Conservation (phyloP, 768 basidiomycete species). For the Amanita inopinata region DNA sequence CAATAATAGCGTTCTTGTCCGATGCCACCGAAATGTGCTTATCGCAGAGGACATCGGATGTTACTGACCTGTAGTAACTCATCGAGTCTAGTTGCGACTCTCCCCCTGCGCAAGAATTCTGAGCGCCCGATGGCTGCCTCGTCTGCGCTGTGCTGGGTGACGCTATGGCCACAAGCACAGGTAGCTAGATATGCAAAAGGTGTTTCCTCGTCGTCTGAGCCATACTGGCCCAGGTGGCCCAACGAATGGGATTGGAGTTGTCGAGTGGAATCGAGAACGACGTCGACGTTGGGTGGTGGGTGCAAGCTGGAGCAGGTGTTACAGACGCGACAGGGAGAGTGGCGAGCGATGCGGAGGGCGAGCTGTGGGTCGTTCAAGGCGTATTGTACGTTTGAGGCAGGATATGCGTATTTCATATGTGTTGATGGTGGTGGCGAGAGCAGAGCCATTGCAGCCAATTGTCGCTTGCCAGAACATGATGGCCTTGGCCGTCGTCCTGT, state of each 20-base stretch:
- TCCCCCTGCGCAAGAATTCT: conserved; percentile 64
- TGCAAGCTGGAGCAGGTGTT: conserved; percentile 58
- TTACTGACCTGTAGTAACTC: conserved; percentile 66
- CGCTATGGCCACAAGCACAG: conserved; percentile 65
- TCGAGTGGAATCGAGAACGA: conserved; percentile 49
- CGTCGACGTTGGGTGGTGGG: conserved; percentile 47
- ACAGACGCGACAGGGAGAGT: conserved; percentile 63
- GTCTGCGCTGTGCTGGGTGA: conserved; percentile 58
- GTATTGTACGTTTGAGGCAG: conserved; percentile 42
- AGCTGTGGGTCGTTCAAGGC: conserved; percentile 40
- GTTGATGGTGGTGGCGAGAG: conserved; percentile 5
- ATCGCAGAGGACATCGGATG: too few relatives aligned
- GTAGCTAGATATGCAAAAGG: conserved; percentile 41
- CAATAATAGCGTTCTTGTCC: not conserved
- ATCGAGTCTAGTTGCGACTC: conserved; percentile 72
- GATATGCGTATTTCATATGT: conserved; percentile 59
- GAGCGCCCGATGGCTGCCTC: conserved; percentile 41
- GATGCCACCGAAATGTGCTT: not conserved
- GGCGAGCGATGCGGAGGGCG: conserved; percentile 75
- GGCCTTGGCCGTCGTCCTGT: conserved; percentile 11
- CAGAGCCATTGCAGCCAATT: conserved; percentile 5
- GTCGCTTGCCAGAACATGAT: conserved; percentile 3
- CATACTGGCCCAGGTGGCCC: conserved; percentile 52
- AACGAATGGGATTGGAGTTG: conserved; percentile 27
- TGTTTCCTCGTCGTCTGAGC: conserved; percentile 60